These are phyloP conservation scores for Vigna radiata DNA, from an alignment of 306 rosid species.

Conservation along the genomic window DNA sequence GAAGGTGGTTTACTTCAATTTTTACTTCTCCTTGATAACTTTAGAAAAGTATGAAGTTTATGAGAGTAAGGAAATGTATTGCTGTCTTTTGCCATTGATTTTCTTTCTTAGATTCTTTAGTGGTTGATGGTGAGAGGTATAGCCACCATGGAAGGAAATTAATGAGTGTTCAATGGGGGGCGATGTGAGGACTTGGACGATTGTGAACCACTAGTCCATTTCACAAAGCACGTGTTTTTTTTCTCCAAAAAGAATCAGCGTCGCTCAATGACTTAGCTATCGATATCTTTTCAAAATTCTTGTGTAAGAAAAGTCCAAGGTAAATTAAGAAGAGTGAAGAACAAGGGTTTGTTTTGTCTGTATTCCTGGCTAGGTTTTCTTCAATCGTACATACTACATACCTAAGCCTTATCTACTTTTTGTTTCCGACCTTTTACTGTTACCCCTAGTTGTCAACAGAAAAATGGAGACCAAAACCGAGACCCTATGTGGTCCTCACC, in stretches of 20 bases:
- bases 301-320: constrained; percentile 38
- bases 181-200: constrained; percentile 11
- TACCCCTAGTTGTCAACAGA: constrained; percentile 40
- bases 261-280: constrained; percentile 29
- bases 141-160: constrained; percentile 44
- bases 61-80: no score
- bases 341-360: constrained; percentile 3
- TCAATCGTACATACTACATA: constrained; percentile 38
- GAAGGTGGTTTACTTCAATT: constrained; percentile 3
- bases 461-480: constrained; percentile 35
- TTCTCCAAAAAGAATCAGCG: constrained; percentile 17
- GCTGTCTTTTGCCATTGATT: background rate
- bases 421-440: constrained; percentile 35
- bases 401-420: constrained; percentile 36
- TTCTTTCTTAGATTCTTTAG: background rate
- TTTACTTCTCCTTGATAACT: background rate
- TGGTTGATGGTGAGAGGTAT: background rate
- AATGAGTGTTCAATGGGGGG: background rate
- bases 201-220: constrained; percentile 31
- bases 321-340: constrained; percentile 1
- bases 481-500: constrained; percentile 61
- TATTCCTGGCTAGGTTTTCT: constrained; percentile 43
- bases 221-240: background rate
- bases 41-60: background rate
- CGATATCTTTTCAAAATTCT: constrained; percentile 34